Evolutionary conservation across 169 alveolate species (phyloP), one percentile per base, ranked within the genome.

Genomic region (Pseudocohnilembus persalinus): DNA sequence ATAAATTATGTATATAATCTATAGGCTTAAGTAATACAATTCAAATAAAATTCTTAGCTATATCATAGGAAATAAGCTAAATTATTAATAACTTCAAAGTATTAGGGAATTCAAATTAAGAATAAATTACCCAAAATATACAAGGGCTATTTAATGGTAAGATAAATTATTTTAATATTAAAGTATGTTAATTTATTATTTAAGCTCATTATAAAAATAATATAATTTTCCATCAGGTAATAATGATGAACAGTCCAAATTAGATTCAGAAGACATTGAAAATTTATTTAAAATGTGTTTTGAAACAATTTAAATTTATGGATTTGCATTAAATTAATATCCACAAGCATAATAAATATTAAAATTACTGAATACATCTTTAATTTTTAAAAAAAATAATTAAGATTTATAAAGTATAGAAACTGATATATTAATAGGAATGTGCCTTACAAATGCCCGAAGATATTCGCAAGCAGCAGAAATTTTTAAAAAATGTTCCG

Each of bases 401-500:
- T 64, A 73, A 64, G 83, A 64, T n/a, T 64, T 63, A 25, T 33
- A 80, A 28, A 29, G 73, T n/a, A 74, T 82, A 0, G 86, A 86
- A 76, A 77, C 80, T 72, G 90, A 86, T 34, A 86, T 86, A 20
- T 76, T 86, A 31, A 28, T 86, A 6, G 90, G 87, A 16, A 30
- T 86, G 15, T 77, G 87, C 31, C 35, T 86, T 28, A 29, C 80
- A 30, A 80, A 82, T 30, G 80, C 86, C 29, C 79, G 90, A 74
- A 73, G 83, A 65, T 86, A 75, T 81, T 75, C 80, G 29, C 34
- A 86, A 32, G 90, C 90, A 28, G 76, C 90, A 27, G 90, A 86
- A 75, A 86, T 86, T 65, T 81, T 86, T 28, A 86, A 75, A 79
- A 86, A 86, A 31, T 79, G 76, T 27, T 34, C 84, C 0, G n/a